Base-by-base conservation (phyloP, 2,329 filamentous ascomycete genomes). In the Fusarium duplospermum region DNA sequence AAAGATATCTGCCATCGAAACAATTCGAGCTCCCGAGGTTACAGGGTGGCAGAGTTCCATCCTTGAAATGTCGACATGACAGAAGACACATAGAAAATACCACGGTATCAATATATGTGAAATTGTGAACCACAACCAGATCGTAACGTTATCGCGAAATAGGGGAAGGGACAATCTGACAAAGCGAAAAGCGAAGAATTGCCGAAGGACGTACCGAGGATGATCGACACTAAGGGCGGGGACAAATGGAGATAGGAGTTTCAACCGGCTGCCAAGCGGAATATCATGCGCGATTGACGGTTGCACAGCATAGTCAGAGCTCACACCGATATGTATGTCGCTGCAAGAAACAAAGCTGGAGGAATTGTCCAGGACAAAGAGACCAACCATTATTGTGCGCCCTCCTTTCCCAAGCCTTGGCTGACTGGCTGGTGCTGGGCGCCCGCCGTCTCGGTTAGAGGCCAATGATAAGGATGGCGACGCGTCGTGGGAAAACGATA, bases 141-240 rank as follows among this genome's bases (percentile, higher is more conserved):
- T 31, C 47, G 6, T 31, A 29, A n/a, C 24, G 24, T n/a, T 29
- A 24, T 31, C 24, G 24, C 16, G 10, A n/a, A n/a, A 52, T 4
- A 29, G 18, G 10, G 20, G 47, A 20, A 16, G 18, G 24, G 16
- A 88, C 24, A 52, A 11, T 52, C 27, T 52, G 18, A 20, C 27
- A 76, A 79, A 45, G 72, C 76, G 9, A 24, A 75, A 79, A 18
- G 33, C 16, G 35, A 22, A 38, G 62, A 61, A 42, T 62, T 62
- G 40, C 59, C 59, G 40, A 50, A 45, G 45, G 14, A 35, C n/a
- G 20, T 62, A 33, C 59, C 59, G 59, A 47, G 38, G 20, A 33
- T 61, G 27, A 59, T 59, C 24, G 56, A 11, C 7, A 63, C 62
- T 62, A 52, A 45, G 50, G 64, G 42, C 18, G 57, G 31, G 36